Conservation (phyloP, 108 stramenopile species). For the Chaetoceros tenuissimus region DNA sequence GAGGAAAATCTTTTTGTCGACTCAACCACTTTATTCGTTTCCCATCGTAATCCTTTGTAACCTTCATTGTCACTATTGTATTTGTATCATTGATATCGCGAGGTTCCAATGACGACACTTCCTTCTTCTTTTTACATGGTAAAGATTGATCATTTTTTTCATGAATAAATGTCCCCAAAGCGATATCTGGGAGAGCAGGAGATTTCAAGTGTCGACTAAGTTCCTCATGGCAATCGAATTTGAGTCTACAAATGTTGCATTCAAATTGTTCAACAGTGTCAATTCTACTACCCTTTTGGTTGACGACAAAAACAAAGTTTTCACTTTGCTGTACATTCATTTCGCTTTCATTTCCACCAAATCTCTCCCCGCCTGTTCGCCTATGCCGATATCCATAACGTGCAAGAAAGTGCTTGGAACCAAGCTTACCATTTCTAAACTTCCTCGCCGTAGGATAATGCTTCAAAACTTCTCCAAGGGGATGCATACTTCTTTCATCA, state of each 20-base stretch:
- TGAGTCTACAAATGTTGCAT: conserved; percentile 31
- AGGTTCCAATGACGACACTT: background rate
- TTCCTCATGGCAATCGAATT: conserved; percentile 19
- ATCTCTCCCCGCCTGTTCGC: conserved; percentile 47
- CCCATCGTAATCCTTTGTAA: conserved; percentile 12
- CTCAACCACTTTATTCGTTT: conserved; percentile 44
- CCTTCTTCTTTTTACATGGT: background rate
- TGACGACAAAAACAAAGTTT: conserved; percentile 38
- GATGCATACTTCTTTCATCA: background rate
- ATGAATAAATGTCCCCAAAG: background rate
- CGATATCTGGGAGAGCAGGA: conserved; percentile 30
- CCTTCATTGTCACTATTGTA: conserved; percentile 7
- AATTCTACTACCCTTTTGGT: background rate
- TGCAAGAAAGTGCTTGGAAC: conserved; percentile 39
- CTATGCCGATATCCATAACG: conserved; percentile 66
- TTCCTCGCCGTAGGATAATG: conserved; percentile 41
- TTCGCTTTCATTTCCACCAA: conserved; percentile 27
- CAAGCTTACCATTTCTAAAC: conserved; percentile 55
- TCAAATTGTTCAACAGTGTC: background rate
- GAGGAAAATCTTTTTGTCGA: conserved; percentile 20
- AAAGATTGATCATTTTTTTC: background rate
- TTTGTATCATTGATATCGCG: conserved; percentile 4
- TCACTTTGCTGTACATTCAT: conserved; percentile 42
- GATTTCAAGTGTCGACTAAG: conserved; percentile 20
- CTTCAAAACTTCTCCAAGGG: conserved; percentile 5